Base-by-base conservation (phyloP, 345 rosid species). In the Brassica juncea region DNA sequence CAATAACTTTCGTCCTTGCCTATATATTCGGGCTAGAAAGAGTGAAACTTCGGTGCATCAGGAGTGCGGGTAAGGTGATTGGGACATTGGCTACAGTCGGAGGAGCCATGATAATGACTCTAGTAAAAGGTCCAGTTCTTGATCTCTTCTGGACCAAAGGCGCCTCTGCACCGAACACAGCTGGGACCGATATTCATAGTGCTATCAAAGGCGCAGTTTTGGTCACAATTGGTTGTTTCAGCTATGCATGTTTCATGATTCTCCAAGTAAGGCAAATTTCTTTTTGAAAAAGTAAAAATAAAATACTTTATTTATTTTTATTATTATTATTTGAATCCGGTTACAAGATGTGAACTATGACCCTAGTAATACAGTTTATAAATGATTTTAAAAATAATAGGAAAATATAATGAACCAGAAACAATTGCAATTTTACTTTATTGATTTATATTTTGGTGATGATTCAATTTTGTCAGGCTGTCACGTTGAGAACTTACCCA, bases 91-190 rank as follows among this genome's bases (percentile, higher is more conserved):
- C 89, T 58, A 94, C 98, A 8, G 98, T 95, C 9, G 90, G 81
- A 2, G 99, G 98, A 82, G 97, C 99, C 23, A 94, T 92, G 97
- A 83, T 86, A 39, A 91, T 94, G 99, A 94, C 99, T 2, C 54
- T 90, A 47, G 27, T 89, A 4, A 90, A 87, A 84, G 99, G 99
- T 0, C 94, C 94, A 0, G 28, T 74, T 9, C 19, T 95, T 0
- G 84, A 89, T 4, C 76, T 89, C 47, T 44, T 90, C 47, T 86
- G 93, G 92, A 85, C 91, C 12, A 81, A 68, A 79, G 91, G 85
- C 68, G 62, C 58, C 28, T 61, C 71, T 0, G 47, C 72, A 70
- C 84, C 78, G 8, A 84, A 75, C 66, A 80, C 89, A 4, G 78
- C 77, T 2, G 96, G 85, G 4, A 84, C 84, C 0, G 83, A 78